These are phyloP conservation scores for Penicillium coffeae DNA, from an alignment of 495 filamentous ascomycete genomes.

Conservation along the genomic window DNA sequence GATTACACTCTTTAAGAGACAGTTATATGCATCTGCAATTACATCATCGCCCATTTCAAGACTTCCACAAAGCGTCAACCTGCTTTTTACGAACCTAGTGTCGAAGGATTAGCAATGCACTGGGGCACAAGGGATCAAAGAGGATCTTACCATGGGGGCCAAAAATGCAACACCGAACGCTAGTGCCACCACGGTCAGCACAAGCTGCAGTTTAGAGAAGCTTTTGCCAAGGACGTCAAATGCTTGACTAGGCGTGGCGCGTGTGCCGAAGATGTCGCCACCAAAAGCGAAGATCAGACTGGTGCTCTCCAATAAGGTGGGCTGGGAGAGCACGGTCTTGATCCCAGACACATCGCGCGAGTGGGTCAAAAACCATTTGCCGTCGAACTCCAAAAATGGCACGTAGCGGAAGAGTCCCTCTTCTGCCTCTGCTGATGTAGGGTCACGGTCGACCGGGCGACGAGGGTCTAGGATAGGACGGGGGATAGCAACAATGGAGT, in stretches of 20 bases:
- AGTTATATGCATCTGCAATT: conserved; percentile 6
- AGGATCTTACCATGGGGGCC: conserved; percentile 77
- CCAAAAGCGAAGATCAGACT: conserved; percentile 89
- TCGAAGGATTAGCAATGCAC: conserved; percentile 12
- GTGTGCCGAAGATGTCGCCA: conserved; percentile 77
- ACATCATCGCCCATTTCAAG: not conserved
- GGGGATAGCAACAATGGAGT: conserved; percentile 75
- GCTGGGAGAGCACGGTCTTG: conserved; percentile 63
- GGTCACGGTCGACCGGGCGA: conserved; percentile 81
- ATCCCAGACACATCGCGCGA: conserved; percentile 76
- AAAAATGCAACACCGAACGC: conserved; percentile 68
- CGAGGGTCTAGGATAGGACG: conserved; percentile 76
- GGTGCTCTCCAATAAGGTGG: conserved; percentile 87
- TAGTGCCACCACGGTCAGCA: conserved; percentile 77
- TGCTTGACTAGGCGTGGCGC: conserved; percentile 74
- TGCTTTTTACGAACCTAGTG: conserved; percentile 40
- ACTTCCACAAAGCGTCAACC: conserved; percentile 40
- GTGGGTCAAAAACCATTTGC: conserved; percentile 78
- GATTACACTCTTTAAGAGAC: conserved; percentile 14
- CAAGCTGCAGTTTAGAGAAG: conserved; percentile 83
- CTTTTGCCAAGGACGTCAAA: conserved; percentile 93
- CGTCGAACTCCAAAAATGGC: conserved; percentile 78
- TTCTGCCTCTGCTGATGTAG: conserved; percentile 70
- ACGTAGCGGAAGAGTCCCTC: conserved; percentile 78
- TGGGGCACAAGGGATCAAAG: not conserved